phyloP scores from a whole-genome alignment of 768 basidiomycete species.

The Lentinula raphanica region DNA sequence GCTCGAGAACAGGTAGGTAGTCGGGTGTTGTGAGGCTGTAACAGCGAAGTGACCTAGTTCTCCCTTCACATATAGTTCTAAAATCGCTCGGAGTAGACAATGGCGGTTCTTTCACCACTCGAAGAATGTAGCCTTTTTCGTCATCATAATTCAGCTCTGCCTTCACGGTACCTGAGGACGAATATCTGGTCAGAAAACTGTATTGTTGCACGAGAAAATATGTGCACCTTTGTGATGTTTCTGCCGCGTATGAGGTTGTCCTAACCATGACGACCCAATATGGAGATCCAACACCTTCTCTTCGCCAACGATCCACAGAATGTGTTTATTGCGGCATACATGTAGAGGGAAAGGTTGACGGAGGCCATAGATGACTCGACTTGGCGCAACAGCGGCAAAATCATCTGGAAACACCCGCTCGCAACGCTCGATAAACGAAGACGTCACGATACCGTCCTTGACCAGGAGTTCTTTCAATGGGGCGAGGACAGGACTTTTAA shows the following conservation, averaged over 20 bases:
- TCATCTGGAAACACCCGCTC: not conserved
- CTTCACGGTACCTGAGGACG: not conserved
- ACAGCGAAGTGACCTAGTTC: not conserved
- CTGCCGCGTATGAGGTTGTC: not conserved
- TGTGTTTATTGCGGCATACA: not conserved
- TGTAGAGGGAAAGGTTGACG: slow-evolving; percentile 3
- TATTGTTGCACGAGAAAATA: too few species aligned
- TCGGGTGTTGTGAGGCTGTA: not conserved
- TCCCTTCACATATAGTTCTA: not conserved
- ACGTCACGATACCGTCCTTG: not conserved
- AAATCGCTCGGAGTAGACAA: not conserved
- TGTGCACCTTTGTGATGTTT: not conserved
- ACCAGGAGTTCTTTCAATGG: slow-evolving; percentile 1
- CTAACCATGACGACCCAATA: slow-evolving; percentile 4
- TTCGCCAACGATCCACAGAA: slow-evolving; percentile 1
- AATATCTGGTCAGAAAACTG: not conserved
- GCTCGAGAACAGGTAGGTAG: slow-evolving; percentile 2
- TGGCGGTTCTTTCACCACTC: not conserved
- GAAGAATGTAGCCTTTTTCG: not conserved
- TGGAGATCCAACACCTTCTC: slow-evolving; percentile 4
- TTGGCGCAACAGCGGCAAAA: not conserved
- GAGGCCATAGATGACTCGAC: slow-evolving; percentile 1
- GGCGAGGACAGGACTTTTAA: not conserved
- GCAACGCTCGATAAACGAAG: slow-evolving; percentile 2
- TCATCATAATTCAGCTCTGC: not conserved